Base-by-base conservation (phyloP, 306 rosid genomes). In the Citrullus mucosospermus region DNA sequence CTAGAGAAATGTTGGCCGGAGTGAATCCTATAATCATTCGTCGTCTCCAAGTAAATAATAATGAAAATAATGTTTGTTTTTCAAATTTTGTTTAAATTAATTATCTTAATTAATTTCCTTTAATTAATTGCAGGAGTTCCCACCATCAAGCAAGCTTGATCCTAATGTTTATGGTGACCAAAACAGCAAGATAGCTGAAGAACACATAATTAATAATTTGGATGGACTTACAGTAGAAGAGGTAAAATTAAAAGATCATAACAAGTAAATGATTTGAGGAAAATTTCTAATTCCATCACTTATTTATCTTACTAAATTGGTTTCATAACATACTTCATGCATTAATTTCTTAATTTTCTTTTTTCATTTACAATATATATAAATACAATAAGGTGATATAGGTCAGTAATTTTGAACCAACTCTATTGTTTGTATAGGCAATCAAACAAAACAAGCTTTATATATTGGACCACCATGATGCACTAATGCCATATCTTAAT, bases 81-180 rank as follows among this genome's bases (percentile, higher is more conserved):
- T 0, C 50, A 14, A 51, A 51, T 51, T 51, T 51, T 5, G 17
- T 51, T 51, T 51, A 44, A 43, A 46, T 50, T 14, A 16, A 51
- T 13, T 51, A 14, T 14, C 2, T 51, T 44, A 43, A 43, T 43
- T 44, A 44, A 44, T 13, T 50, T 13, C 17, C 6, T 50, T 12
- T 50, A 2, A 9, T 44, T 51, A 14, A 1, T 5, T 51, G 28
- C 58, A 90, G 97, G 87, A 84, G 71, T 93, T 91, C 58, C 97
- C 96, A 4, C 97, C 95, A 7, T 28, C 80, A 54, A 90, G 91
- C 88, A 90, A 89, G 78, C 91, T 92, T 39, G 89, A 92, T 34
- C 80, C 53, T 38, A 57, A 83, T 25, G 60, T 66, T 54, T 88
- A 88, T 53, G 98, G 97, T 0, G 86, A 90, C 78, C 98, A 92